A percentile compares a stretch with the other conserved stretches of the same genome.
phyloP scores from a whole-genome alignment of 2,329 filamentous ascomycete genomes.

The Aureobasidium sp. region DNA sequence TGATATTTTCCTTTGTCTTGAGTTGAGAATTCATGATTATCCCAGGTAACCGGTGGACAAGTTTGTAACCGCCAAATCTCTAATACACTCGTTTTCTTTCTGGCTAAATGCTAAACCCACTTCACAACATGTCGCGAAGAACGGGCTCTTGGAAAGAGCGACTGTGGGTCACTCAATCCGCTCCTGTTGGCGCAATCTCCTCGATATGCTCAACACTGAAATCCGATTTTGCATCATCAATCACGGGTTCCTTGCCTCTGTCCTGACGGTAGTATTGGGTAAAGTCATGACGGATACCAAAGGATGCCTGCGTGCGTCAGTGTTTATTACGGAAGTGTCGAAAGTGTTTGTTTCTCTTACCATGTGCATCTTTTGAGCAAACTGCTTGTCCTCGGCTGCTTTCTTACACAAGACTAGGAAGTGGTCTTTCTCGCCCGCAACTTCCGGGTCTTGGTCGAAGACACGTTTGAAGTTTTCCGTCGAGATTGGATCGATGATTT shows the following conservation, averaged over 20 bases:
- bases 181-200: not conserved
- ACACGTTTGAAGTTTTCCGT: conserved; percentile 19
- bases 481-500: conserved; percentile 26
- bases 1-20: not conserved
- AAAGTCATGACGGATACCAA: conserved; percentile 15
- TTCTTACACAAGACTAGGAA: conserved; percentile 18
- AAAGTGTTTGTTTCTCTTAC: conserved; percentile 10
- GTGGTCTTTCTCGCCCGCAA: conserved; percentile 16
- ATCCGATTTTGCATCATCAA: not conserved
- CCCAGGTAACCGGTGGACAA: not conserved
- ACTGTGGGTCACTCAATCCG: not conserved
- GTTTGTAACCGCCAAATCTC: not conserved
- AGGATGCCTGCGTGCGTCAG: conserved; percentile 9
- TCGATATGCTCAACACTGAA: conserved; percentile 3
- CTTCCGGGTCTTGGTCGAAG: conserved; percentile 16
- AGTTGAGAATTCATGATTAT: not conserved
- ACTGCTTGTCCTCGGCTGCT: conserved; percentile 16
- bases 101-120: not conserved
- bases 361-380: conserved; percentile 18
- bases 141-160: not conserved
- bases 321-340: not conserved
- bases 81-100: not conserved
- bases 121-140: not conserved
- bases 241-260: not conserved
- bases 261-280: conserved; percentile 18